Base-by-base conservation (phyloP, 2,329 filamentous ascomycete species). In the Anisogramma anomala region DNA sequence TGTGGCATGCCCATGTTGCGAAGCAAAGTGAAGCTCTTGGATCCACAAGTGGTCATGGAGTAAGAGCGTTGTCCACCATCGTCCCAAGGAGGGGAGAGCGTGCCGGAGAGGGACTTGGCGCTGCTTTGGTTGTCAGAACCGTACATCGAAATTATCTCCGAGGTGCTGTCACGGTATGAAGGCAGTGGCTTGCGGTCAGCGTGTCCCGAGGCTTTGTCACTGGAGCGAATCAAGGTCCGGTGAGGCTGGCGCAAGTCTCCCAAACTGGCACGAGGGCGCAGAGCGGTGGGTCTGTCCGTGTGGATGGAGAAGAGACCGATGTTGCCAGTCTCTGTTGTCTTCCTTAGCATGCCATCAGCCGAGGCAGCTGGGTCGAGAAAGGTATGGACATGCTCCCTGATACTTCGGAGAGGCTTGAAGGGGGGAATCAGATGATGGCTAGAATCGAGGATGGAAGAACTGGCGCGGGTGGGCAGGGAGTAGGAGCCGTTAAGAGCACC, bases 271-370 rank as follows among this genome's bases (percentile, higher is more conserved):
- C 55, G 56, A 25, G 52, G 42, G 14, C 55, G 56, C 44, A 55
- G 49, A 10, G 49, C 47, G 5, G 58, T 57, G 10, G 61, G 58
- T 34, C 62, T 66, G 49, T 76, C 73, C 40, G 70, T 73, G 53
- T 77, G 78, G 36, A 72, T 59, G 38, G 71, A 74, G 54, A 78
- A 79, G 36, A 72, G 58, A 4, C 74, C 74, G 49, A 77, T 75
- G 49, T 80, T 74, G n/a, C 76, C 75, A 7, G 74, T 77, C 52
- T 80, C 77, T 1, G 75, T 79, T 1, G 72, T 78, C 3, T 71
- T 79, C 58, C 73, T 79, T 44, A 80, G 62, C 76, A 80, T 79
- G 54, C 73, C 71, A 49, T 77, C 69, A n/a, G 79, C 58, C 2
- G 71, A 71, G 4, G 68, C 72, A 0, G 73, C 71, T 1, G 63